Conservation (phyloP, 139 green algal species). For the Chlamydomonas schloesseri region DNA sequence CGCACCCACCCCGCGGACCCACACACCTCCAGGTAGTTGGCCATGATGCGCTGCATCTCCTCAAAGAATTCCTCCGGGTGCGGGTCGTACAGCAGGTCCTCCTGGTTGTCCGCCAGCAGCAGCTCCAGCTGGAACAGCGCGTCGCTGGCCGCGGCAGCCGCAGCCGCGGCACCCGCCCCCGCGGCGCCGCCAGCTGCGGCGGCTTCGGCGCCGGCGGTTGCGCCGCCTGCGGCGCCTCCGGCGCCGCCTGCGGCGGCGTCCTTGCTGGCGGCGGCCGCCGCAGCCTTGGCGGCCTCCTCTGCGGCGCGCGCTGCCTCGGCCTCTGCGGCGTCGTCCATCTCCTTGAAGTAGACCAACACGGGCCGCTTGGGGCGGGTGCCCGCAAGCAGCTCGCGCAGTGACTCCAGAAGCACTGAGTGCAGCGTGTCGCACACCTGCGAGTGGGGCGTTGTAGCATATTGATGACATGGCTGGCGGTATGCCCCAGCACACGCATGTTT, state of each 20-base stretch:
- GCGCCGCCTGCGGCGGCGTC: slow-evolving; percentile 26
- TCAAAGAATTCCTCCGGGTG: slow-evolving; percentile 59
- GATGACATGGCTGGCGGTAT: no score
- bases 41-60: slow-evolving; percentile 53
- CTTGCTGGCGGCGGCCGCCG: slow-evolving; percentile 16
- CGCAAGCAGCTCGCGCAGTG: slow-evolving; percentile 63
- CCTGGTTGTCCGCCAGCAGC: slow-evolving; percentile 59
- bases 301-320: not conserved
- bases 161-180: not conserved
- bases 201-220: not conserved
- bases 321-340: slow-evolving; percentile 29
- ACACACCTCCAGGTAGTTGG: slow-evolving; percentile 58
- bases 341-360: slow-evolving; percentile 14
- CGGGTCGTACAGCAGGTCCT: slow-evolving; percentile 64
- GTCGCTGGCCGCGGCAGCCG: not conserved
- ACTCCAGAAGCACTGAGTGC: slow-evolving; percentile 74
- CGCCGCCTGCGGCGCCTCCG: not conserved
- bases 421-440: slow-evolving; percentile 76
- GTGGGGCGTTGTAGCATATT: no score
- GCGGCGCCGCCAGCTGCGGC: not conserved
- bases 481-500: no score
- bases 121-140: slow-evolving; percentile 77
- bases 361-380: slow-evolving; percentile 16
- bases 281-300: slow-evolving; percentile 17
- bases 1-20: no score